phyloP scores from a whole-genome alignment of 768 basidiomycete genomes.

The Russula olivacea region DNA sequence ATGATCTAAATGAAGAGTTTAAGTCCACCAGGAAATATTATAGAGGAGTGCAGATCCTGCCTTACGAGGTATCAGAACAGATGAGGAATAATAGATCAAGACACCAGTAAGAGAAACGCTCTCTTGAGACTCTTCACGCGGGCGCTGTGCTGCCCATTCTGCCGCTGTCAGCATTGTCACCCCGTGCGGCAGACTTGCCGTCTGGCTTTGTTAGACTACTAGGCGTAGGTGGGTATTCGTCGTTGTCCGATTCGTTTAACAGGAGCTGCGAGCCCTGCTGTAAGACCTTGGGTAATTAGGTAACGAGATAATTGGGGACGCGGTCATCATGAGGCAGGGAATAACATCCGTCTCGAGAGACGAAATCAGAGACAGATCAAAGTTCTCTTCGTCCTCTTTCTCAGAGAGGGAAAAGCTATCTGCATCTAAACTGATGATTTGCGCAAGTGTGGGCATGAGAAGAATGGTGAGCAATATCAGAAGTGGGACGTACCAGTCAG shows the following conservation, averaged over 20 bases:
- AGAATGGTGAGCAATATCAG: background rate
- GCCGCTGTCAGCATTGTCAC: background rate
- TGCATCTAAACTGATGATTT: conserved; percentile 43
- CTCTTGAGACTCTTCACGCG: no score
- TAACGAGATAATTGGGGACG: conserved; percentile 65
- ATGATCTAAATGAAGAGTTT: no score
- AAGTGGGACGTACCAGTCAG: conserved; percentile 59
- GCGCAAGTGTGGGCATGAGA: background rate
- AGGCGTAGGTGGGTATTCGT: conserved; percentile 7
- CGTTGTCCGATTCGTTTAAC: conserved; percentile 22
- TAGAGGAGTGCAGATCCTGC: no score
- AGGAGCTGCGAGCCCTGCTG: conserved; percentile 61
- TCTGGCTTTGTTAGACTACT: conserved; percentile 24
- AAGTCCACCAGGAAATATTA: no score
- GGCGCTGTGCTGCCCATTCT: conserved; percentile 44
- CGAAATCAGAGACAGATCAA: conserved; percentile 74
- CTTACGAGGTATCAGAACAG: no score
- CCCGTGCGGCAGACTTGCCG: conserved; percentile 2
- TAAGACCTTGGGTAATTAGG: conserved; percentile 62
- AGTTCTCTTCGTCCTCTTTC: conserved; percentile 76
- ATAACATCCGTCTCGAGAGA: conserved; percentile 78
- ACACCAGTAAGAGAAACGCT: no score
- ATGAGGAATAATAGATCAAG: no score
- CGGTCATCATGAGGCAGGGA: conserved; percentile 59
- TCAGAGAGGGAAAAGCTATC: conserved; percentile 55